Evolutionary conservation across 495 filamentous ascomycete species (phyloP).

Genomic region (Hamigera avellanea): DNA sequence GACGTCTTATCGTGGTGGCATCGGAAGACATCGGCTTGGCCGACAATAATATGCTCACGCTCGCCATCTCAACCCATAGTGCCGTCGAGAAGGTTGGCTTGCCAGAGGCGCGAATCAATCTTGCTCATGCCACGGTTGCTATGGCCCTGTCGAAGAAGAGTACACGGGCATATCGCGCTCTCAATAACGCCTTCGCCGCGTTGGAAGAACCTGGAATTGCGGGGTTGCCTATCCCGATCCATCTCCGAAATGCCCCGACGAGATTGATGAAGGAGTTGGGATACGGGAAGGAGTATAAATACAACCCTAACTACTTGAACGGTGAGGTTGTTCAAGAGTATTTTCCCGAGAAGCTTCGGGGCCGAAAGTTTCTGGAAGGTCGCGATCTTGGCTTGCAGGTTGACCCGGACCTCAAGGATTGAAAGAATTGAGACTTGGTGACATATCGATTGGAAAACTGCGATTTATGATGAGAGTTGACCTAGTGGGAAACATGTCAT

Average conservation of each 20-base stretch:
- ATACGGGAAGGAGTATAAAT: slow-evolving; percentile 88
- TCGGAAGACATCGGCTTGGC: slow-evolving; percentile 89
- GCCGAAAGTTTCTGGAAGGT: slow-evolving; percentile 68
- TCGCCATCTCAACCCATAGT: slow-evolving; percentile 74
- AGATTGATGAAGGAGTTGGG: slow-evolving; percentile 86
- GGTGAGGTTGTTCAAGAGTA: slow-evolving; percentile 88
- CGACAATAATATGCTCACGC: slow-evolving; percentile 70
- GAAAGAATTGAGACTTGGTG: background rate
- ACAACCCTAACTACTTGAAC: slow-evolving; percentile 79
- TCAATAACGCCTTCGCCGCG: slow-evolving; percentile 67
- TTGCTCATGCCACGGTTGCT: slow-evolving; percentile 79
- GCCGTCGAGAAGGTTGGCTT: slow-evolving; percentile 86
- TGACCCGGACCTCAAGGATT: slow-evolving; percentile 46
- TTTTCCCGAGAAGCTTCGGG: slow-evolving; percentile 60
- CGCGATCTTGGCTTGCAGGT: slow-evolving; percentile 65
- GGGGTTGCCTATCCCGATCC: slow-evolving; percentile 67
- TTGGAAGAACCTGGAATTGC: slow-evolving; percentile 71
- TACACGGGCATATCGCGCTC: slow-evolving; percentile 69
- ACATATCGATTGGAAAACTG: too few relatives aligned
- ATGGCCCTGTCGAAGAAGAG: slow-evolving; percentile 75
- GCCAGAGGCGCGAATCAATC: slow-evolving; percentile 85
- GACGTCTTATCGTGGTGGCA: slow-evolving; percentile 82
- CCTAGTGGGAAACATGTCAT: too few relatives aligned
- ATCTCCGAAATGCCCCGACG: slow-evolving; percentile 86
- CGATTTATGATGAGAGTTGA: too few relatives aligned